phyloP scores from a whole-genome alignment of 768 basidiomycete genomes.

The Lentinula detonsa region DNA sequence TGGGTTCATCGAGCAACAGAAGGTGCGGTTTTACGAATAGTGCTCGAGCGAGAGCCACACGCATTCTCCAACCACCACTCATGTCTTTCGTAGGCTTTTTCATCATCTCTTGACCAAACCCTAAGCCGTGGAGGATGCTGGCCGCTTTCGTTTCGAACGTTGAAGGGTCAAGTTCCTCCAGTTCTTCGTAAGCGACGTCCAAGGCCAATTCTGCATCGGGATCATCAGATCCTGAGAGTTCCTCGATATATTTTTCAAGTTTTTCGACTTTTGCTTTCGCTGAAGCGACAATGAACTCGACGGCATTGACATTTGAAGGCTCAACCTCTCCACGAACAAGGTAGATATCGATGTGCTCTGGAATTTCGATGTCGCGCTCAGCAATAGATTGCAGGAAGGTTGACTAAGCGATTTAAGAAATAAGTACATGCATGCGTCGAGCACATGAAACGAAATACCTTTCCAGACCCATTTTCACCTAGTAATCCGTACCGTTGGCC shows the following conservation, averaged over 20 bases:
- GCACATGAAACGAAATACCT: conserved; percentile 45
- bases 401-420: conserved; percentile 31
- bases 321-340: conserved; percentile 95
- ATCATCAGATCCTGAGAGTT: conserved; percentile 82
- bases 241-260: conserved; percentile 91
- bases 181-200: conserved; percentile 87
- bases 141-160: conserved; percentile 97
- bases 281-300: conserved; percentile 93
- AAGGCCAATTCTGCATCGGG: conserved; percentile 79
- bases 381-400: conserved; percentile 85
- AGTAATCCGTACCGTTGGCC: conserved; percentile 93
- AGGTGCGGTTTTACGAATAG: conserved; percentile 96
- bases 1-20: conserved; percentile 88
- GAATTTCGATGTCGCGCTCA: conserved; percentile 92
- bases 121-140: conserved; percentile 95
- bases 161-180: conserved; percentile 93
- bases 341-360: conserved; percentile 95
- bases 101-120: conserved; percentile 91
- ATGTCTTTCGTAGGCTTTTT: conserved; percentile 95
- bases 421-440: background rate
- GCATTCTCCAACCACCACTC: conserved; percentile 99
- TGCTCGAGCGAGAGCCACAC: conserved; percentile 93
- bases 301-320: conserved; percentile 90
- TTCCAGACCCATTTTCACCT: conserved; percentile 98
- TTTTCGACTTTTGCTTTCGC: conserved; percentile 90